A percentile compares a stretch with the other conserved stretches of the same genome.
Conservation (phyloP, 1,284 basidiomycete species). For the Puccinia triticina region DNA sequence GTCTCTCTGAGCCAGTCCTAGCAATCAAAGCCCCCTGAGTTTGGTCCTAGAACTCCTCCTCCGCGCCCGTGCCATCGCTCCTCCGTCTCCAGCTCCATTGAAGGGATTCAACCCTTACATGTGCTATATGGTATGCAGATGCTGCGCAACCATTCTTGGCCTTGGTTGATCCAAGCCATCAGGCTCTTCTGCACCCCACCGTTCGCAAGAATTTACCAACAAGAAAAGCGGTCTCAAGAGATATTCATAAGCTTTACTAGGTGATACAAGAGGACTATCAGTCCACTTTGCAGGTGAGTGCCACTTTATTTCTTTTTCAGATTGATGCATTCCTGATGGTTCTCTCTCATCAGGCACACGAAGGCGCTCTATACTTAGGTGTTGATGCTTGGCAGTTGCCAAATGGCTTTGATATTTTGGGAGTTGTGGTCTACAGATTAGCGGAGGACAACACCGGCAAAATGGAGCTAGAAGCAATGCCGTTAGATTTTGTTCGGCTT, state of each 20-base stretch:
- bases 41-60: no score
- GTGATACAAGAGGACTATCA: no score
- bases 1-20: no score
- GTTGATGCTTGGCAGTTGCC: slow-evolving; percentile 2
- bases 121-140: neutral
- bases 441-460: neutral
- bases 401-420: neutral
- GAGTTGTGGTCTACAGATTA: neutral
- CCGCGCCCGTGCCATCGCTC: no score
- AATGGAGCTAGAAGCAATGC: neutral
- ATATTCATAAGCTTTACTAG: neutral
- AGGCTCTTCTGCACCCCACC: neutral
- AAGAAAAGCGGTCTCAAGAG: neutral
- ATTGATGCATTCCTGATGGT: neutral
- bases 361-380: no score
- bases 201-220: neutral
- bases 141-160: neutral
- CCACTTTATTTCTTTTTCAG: neutral
- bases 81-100: no score
- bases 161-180: neutral
- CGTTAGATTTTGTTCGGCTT: neutral
- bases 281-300: neutral
- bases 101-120: no score
- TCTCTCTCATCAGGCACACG: no score
- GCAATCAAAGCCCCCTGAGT: no score